phyloP scores from a whole-genome alignment of 495 filamentous ascomycete genomes.

The Hypoxylon rickii region DNA sequence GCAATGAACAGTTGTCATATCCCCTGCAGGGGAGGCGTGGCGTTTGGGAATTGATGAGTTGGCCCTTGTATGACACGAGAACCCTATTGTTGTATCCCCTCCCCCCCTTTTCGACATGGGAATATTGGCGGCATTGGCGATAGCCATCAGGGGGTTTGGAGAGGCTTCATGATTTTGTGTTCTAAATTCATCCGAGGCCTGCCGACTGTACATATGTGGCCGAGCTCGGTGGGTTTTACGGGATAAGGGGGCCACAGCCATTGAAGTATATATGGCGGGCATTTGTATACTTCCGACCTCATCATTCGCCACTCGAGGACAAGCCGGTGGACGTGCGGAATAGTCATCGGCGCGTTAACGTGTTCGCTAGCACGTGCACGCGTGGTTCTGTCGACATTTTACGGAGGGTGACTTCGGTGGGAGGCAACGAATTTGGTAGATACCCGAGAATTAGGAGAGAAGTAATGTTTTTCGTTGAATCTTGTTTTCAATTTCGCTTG shows the following conservation, averaged over 20 bases:
- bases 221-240: conserved; percentile 3
- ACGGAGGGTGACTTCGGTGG: background rate
- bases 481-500: background rate
- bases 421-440: background rate
- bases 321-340: background rate
- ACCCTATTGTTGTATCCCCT: conserved; percentile 8
- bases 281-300: background rate
- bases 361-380: background rate
- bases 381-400: background rate
- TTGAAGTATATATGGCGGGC: conserved; percentile 9
- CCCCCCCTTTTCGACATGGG: conserved; percentile 5
- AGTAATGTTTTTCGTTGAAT: background rate
- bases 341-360: background rate
- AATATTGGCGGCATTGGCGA: conserved; percentile 1
- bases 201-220: conserved; percentile 17
- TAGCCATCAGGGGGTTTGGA: background rate
- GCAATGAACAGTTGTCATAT: conserved; percentile 31
- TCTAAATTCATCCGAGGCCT: conserved; percentile 8
- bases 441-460: background rate
- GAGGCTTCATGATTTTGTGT: conserved; percentile 24
- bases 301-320: background rate
- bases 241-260: background rate
- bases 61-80: conserved; percentile 7
- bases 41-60: background rate
- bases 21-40: background rate